Evolutionary conservation across 106 monocot genomes (phyloP).

Genomic region (Dioscorea alata): DNA sequence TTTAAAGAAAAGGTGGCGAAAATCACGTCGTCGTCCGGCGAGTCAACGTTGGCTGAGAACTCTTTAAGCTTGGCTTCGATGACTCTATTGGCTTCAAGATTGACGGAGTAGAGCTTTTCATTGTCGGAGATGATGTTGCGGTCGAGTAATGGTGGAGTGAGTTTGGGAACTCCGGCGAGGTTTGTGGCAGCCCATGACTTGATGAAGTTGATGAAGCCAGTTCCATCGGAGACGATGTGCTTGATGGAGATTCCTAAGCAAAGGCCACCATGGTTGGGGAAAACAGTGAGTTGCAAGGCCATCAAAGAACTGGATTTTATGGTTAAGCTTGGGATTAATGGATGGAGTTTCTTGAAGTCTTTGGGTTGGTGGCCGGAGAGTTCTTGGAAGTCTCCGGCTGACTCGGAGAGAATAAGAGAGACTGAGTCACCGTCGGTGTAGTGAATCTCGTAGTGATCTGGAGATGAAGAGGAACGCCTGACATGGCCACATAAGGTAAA

Average conservation of each 20-base stretch:
- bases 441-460: background rate
- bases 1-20: background rate
- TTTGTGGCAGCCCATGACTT: too few species aligned
- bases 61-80: background rate
- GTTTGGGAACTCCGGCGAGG: too few species aligned
- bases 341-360: background rate
- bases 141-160: too few species aligned
- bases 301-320: background rate
- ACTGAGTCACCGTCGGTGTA: background rate
- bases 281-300: constrained; percentile 11
- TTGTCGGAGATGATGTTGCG: background rate
- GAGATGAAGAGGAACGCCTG: background rate
- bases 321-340: background rate
- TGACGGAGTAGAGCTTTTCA: background rate
- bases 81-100: background rate
- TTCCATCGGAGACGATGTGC: too few species aligned
- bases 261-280: constrained; percentile 9
- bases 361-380: background rate
- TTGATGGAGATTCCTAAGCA: too few species aligned
- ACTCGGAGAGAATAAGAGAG: constrained; percentile 6
- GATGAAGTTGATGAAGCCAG: too few species aligned
- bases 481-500: constrained; percentile 23
- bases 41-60: background rate
- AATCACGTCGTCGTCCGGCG: background rate
- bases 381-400: constrained; percentile 2